Base-by-base conservation (phyloP, 2,329 filamentous ascomycete genomes). In the Helicocarpus griseus region DNA sequence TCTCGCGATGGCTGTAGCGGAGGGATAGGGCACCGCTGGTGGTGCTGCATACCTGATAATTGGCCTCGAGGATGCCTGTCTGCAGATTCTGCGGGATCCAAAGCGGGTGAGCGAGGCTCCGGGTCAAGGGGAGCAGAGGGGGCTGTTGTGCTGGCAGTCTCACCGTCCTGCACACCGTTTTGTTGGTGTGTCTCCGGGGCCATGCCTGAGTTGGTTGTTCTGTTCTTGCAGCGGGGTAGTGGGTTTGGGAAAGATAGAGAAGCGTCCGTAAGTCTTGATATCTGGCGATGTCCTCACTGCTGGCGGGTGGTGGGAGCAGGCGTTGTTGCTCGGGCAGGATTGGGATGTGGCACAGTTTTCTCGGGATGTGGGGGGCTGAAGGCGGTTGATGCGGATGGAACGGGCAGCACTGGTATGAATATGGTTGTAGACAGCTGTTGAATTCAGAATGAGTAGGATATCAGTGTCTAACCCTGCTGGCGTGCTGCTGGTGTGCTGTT, bases 111-210 rank as follows among this genome's bases (percentile, higher is more conserved):
- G 47, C 36, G 22, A 49, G 35, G 47, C n/a, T 49, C 36, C 2
- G 17, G 24, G 17, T 14, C 17, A 31, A 21, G 19, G 45, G 45
- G 1, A 24, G 45, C 31, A 35, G 29, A 24, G 4, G 33, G 26
- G 17, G 35, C 21, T 17, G 38, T 11, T 19, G 5, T 29, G 29
- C 17, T 38, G 29, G 26, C n/a, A 26, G 17, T 26, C 48, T 50
- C 38, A 50, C 39, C 39, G 17, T 35, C 35, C 29, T 44, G 9
- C n/a, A 44, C 48, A n/a, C 48, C 48, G 21, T 50, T 50, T 28
- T 24, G 29, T 8, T 36, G 29, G 29, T 36, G 26, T 29, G 28
- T 19, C 26, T 41, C 39, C 14, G 39, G 36, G 26, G 45, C 29
- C 39, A 50, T 50, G 28, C 21, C 26, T 17, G 41, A 26, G 8